Conservation (phyloP, 1,284 basidiomycete species). For the Ustilago tritici region DNA sequence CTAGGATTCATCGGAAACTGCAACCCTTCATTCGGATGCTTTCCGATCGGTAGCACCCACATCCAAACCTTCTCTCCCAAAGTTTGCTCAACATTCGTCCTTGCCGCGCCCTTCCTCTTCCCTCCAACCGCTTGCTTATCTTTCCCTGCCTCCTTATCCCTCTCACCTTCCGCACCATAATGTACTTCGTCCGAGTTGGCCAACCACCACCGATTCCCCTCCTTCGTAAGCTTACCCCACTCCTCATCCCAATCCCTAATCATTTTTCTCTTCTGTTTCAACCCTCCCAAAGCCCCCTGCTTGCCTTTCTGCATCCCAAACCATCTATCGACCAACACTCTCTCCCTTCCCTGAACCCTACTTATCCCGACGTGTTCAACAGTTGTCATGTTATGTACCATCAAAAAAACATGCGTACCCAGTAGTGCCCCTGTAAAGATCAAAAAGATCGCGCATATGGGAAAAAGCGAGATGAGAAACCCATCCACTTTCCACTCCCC, state of each 20-base stretch:
- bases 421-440: constrained; percentile 78
- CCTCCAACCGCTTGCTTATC: neutral
- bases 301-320: constrained; percentile 25
- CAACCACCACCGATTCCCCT: constrained; percentile 88
- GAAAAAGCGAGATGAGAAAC: constrained; percentile 77
- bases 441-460: constrained; percentile 76
- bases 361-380: constrained; percentile 78
- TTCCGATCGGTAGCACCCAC: constrained; percentile 37
- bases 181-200: constrained; percentile 65
- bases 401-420: constrained; percentile 76
- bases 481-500: constrained; percentile 73
- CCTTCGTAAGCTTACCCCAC: constrained; percentile 79
- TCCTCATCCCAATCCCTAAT: constrained; percentile 77
- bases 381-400: constrained; percentile 79
- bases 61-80: constrained; percentile 9
- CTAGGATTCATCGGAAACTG: constrained; percentile 46
- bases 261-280: constrained; percentile 36
- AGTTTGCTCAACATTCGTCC: constrained; percentile 32
- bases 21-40: constrained; percentile 33
- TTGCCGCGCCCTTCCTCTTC: constrained; percentile 12
- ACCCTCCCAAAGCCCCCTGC: constrained; percentile 61
- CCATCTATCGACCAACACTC: constrained; percentile 71
- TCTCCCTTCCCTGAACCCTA: constrained; percentile 77
- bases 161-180: neutral
- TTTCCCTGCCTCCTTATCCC: constrained; percentile 8